Base-by-base conservation (phyloP, 352 stramenopile species). In the Globisporangium perplexum region DNA sequence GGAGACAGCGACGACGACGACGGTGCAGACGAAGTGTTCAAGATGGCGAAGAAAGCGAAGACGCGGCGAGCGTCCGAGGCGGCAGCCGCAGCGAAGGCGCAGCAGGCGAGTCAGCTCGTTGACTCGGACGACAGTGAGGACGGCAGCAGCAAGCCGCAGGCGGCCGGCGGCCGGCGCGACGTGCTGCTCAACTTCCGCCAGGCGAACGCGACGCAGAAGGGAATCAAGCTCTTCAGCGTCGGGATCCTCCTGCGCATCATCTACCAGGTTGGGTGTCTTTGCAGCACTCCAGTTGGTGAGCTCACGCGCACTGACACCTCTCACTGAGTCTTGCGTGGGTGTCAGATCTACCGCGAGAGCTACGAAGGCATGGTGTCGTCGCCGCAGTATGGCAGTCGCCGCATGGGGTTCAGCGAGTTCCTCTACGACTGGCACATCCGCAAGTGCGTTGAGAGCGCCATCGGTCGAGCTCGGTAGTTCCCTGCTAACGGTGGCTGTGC, bases 351-450 rank as follows among this genome's bases (percentile, higher is more conserved):
- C 59, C 78, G 76, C 11, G 81, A 92, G 43, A 73, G 77, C 56
- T 88, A 86, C 56, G 78, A 90, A 60, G 62, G 67, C 22, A 82
- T 81, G 61, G 55, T 83, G 11, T 57, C 73, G 28, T 77, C 71
- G 43, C 65, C 85, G n/a, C 79, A 92, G 58, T 88, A 92, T 53
- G 80, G 77, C 31, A 77, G 62, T 56, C 71, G 77, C 4, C 76
- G 78, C 26, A 92, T 88, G 68, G 74, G 83, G 41, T 91, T 89
- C 55, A 88, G 78, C 52, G 78, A 92, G 59, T 92, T 90, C 52
- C 73, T 92, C 47, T 90, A 90, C 59, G 81, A 91, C 58, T 89
- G 81, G 81, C 80, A 91, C 43, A 84, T 89, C 35, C 78, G 81
- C 47, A 91, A 91, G 68, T 87, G 69, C 30, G 62, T 69, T 67